Evolutionary conservation across 2,329 filamentous ascomycete species (phyloP).

Genomic region (Microcera coccophila): DNA sequence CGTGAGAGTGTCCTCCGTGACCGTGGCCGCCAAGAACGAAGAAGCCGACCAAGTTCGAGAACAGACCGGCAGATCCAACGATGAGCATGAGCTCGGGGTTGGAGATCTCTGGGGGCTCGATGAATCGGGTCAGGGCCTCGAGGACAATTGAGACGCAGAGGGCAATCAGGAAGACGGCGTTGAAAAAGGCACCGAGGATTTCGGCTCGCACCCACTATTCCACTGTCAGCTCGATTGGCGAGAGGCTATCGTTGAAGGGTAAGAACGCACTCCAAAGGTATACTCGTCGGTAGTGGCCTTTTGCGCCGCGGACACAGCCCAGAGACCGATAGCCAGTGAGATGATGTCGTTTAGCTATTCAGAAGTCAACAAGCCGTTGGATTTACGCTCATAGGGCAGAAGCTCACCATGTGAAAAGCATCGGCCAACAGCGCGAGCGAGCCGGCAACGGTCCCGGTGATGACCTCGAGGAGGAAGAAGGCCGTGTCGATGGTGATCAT

Average conservation of each 20-base stretch:
- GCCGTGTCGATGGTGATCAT: conserved; percentile 84
- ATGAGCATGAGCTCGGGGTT: conserved; percentile 85
- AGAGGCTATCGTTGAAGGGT: not conserved
- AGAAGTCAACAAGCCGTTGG: conserved; percentile 13
- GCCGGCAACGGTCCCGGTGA: conserved; percentile 79
- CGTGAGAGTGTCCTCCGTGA: conserved; percentile 61
- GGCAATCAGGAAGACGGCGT: conserved; percentile 95
- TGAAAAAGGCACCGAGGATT: conserved; percentile 92
- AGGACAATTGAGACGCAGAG: conserved; percentile 95
- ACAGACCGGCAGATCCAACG: conserved; percentile 80
- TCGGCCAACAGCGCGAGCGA: conserved; percentile 93
- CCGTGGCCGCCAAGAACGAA: conserved; percentile 91
- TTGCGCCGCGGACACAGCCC: conserved; percentile 88
- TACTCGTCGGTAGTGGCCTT: conserved; percentile 84
- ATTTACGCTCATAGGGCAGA: conserved; percentile 2
- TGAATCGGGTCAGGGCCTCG: conserved; percentile 85
- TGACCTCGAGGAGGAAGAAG: conserved; percentile 89
- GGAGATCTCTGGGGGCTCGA: conserved; percentile 82
- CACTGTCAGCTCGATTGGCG: conserved; percentile 20
- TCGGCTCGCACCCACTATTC: conserved; percentile 89
- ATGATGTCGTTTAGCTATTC: conserved; percentile 89
- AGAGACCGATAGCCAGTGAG: conserved; percentile 84
- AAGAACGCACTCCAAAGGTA: conserved; percentile 76
- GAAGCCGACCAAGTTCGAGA: conserved; percentile 85
- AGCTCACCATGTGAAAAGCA: conserved; percentile 90